Evolutionary conservation across 179 eudicot species (phyloP), one percentile per base, ranked within the genome.

Genomic region (Spergularia azorica): DNA sequence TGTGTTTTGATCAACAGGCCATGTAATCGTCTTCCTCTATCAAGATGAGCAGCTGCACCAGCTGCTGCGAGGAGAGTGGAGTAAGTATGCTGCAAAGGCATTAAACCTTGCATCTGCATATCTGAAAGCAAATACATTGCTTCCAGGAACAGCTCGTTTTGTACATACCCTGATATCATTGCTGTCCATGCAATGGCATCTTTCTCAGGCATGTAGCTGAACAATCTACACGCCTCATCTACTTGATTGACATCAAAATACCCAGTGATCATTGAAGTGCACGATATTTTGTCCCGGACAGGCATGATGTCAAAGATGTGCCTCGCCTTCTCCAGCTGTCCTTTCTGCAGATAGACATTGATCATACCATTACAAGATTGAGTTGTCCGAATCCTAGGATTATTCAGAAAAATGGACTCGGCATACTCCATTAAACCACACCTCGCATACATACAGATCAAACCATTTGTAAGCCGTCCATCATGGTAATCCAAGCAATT

Each of bases 1-100:
- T 77, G 79, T 60, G 80, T 79, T 79, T 86, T 86, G 15, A 79
- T 69, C 84, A 84, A 38, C 26, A 82, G 16, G 76, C 87, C 63
- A 77, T 86, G 89, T 72, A 84, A 72, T 74, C 79, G 87, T 69
- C 68, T 82, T 62, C 87, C 87, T 67, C 73, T 81, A 68, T 84
- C 80, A 52, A 82, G 77, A 65, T 79, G 48, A 77, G 87, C 79
- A 60, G 67, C 60, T 18, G 84, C 87, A 57, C 89, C 87, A 18
- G 82, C 89, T 41, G 79, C 89, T 75, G 85, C 87, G 26, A 86
- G 82, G 55, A 86, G 89, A 67, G 78, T 62, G 4, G 89, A 75
- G 62, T 82, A 86, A 9, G 87, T 74, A 58, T 83, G 72, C 54
- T 77, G 75, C 18, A 79, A 56, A 58, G 89, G 89, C 59, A 67